A percentile compares a stretch with the other conserved stretches of the same genome.
phyloP scores from a whole-genome alignment of 305 asterid species.

The Solanum hybrid region DNA sequence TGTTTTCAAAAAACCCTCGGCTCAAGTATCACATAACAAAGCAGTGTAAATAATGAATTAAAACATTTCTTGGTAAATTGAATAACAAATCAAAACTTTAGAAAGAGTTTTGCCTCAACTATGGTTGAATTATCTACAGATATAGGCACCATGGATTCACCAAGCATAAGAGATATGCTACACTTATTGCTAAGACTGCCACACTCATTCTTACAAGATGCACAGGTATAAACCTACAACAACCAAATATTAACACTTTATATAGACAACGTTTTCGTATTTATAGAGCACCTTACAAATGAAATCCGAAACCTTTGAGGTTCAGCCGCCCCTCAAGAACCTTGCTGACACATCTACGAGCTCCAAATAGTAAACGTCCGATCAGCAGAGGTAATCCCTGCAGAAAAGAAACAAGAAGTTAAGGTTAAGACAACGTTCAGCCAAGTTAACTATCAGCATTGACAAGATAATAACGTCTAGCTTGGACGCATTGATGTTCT shows the following conservation, averaged over 20 bases:
- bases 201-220: constrained; percentile 3
- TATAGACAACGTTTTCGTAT: neutral
- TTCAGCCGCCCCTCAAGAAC: neutral
- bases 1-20: neutral
- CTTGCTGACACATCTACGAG: neutral
- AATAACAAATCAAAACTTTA: neutral
- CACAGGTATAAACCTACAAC: constrained; percentile 3
- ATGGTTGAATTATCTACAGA: neutral
- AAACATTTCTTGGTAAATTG: neutral
- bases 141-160: neutral
- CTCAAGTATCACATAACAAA: neutral
- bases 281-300: neutral
- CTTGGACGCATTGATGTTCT: neutral
- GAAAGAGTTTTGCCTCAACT: neutral
- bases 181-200: neutral
- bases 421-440: neutral
- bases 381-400: neutral
- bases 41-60: neutral
- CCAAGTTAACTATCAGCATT: neutral
- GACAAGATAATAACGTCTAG: neutral
- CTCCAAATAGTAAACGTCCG: neutral
- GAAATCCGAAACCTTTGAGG: neutral
- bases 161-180: neutral
- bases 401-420: neutral
- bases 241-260: constrained; percentile 3